Conservation (phyloP, 2,329 filamentous ascomycete species). For the Alternaria ethzedia region DNA sequence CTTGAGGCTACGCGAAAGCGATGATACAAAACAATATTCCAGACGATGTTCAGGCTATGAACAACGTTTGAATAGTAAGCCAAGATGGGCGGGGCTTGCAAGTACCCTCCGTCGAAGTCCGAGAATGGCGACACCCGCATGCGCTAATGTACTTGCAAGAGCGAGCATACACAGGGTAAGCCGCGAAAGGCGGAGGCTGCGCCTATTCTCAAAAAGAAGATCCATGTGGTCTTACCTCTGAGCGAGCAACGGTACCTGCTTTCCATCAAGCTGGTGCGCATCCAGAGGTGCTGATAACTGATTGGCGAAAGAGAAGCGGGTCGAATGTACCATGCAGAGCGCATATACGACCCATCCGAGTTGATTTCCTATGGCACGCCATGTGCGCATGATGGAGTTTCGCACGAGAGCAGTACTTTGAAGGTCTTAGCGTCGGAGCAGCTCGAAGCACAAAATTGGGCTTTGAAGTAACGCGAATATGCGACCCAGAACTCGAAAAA, state of each 20-base stretch:
- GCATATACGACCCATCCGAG: background rate
- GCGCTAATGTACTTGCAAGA: background rate
- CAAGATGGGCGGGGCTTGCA: background rate
- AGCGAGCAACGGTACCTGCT: slow-evolving; percentile 12
- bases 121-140: background rate
- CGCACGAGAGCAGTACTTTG: background rate
- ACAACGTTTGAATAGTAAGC: background rate
- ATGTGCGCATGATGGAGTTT: background rate
- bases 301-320: background rate
- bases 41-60: background rate
- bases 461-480: background rate
- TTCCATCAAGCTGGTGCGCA: slow-evolving; percentile 7
- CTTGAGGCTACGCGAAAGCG: background rate
- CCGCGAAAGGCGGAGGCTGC: background rate
- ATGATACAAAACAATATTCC: background rate
- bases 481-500: background rate
- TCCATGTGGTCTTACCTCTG: slow-evolving; percentile 18
- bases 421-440: background rate
- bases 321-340: background rate
- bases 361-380: background rate
- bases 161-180: background rate
- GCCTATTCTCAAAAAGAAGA: background rate
- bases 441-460: background rate
- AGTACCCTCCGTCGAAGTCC: background rate
- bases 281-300: background rate